Evolutionary conservation across 129 eudicot species (phyloP).

Genomic region (Arctium lappa): DNA sequence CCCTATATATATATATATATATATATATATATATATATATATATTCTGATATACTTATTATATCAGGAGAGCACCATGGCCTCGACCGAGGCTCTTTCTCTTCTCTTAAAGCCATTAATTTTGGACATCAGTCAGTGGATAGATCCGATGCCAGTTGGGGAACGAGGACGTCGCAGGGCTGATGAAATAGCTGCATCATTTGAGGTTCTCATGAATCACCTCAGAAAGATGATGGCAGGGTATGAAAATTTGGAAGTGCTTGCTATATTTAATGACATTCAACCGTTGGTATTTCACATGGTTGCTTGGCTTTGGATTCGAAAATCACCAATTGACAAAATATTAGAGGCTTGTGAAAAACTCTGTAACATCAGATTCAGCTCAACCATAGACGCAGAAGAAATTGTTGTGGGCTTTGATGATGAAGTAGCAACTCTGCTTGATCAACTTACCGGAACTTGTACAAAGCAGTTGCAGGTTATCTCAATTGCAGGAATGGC

Average conservation of each 20-base stretch:
- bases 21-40: too few species aligned
- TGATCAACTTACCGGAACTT: constrained; percentile 1
- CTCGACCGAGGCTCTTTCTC: not conserved
- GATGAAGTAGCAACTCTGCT: constrained; percentile 6
- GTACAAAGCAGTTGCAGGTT: not conserved
- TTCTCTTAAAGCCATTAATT: not conserved
- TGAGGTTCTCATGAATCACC: not conserved
- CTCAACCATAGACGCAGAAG: not conserved
- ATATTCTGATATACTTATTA: not conserved
- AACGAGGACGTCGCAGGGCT: too few species aligned
- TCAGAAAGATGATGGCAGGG: not conserved
- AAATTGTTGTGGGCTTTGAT: constrained; percentile 8
- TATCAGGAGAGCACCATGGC: not conserved
- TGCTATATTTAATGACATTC: not conserved
- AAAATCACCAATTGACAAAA: not conserved
- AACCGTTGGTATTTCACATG: not conserved
- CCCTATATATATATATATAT: too few species aligned
- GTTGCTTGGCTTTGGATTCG: not conserved
- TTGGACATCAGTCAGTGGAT: not conserved
- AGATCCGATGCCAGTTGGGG: not conserved
- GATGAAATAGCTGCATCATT: not conserved
- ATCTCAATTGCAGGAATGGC: constrained; percentile 12
- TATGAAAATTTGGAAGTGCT: not conserved
- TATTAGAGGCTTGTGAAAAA: not conserved
- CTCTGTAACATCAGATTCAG: not conserved